Percentiles rank a stretch among this genome's conserved stretches.
Conservation (phyloP, 768 basidiomycete species). For the Dioszegia hungarica region DNA sequence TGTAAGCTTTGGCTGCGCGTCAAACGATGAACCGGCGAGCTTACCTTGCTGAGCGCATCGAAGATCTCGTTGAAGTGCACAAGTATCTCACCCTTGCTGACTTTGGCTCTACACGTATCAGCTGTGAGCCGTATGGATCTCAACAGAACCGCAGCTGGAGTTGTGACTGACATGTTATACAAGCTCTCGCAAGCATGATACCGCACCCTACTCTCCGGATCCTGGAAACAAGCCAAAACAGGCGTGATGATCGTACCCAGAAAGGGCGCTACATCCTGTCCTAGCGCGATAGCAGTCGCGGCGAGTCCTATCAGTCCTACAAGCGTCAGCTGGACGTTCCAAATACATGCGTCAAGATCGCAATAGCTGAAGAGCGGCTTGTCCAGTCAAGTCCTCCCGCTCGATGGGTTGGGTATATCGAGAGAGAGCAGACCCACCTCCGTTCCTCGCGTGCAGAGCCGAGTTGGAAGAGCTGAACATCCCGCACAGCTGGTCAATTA, state of each 20-base stretch:
- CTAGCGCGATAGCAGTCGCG: constrained; percentile 92
- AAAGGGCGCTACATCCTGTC: constrained; percentile 86
- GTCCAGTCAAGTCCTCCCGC: background rate
- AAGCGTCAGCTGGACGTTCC: background rate
- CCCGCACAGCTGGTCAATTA: constrained; percentile 89
- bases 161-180: constrained; percentile 68
- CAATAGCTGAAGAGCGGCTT: too few relatives aligned
- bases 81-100: constrained; percentile 92
- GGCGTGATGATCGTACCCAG: constrained; percentile 89
- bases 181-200: constrained; percentile 98
- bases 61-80: constrained; percentile 98
- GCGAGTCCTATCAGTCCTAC: constrained; percentile 82
- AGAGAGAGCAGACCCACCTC: too few relatives aligned
- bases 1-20: background rate
- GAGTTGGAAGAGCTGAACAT: constrained; percentile 82
- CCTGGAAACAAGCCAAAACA: constrained; percentile 83
- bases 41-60: constrained; percentile 90
- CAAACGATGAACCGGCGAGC: background rate
- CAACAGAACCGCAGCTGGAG: background rate
- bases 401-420: too few relatives aligned
- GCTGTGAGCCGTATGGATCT: background rate
- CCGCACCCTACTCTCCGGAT: constrained; percentile 83
- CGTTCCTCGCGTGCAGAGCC: constrained; percentile 83
- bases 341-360: too few relatives aligned
- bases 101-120: constrained; percentile 51